Base-by-base conservation (phyloP, 495 filamentous ascomycete species). In the Rusavskia elegans region DNA sequence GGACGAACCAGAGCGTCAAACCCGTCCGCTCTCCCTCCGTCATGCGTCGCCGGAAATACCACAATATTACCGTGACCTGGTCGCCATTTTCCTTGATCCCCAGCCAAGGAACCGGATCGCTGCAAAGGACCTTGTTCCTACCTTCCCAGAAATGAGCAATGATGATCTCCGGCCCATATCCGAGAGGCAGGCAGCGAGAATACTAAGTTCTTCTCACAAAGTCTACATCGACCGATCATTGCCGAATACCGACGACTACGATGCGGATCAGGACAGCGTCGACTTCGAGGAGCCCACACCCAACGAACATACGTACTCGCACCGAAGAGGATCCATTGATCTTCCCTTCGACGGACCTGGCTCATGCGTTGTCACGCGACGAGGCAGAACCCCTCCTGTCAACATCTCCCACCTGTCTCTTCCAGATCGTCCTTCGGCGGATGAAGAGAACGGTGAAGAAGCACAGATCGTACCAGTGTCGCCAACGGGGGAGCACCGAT, bases 1-100 rank as follows among this genome's bases (percentile, higher is more conserved):
- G 38, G 92, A 96, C 58, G 92, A 98, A 58, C 92, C 92, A 5
- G 92, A 98, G 63, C 72, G 78, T 17, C 77, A 83, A 48, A 75
- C 71, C 40, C 78, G 86, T n/a, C 92, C 92, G 1, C 65, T 97
- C 53, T 59, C 64, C 16, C 25, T 57, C 35, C 60, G 77, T 36
- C 58, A 67, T 19, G 58, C 63, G 1, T 51, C 56, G 41, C 68
- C 74, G 17, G 55, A 67, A 8, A 67, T 83, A 5, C 80, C 81
- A 2, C 66, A 72, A 19, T 83, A 82, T 54, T 83, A 74, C 61
- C 68, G 71, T 54, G 68, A 72, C 27, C 52, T 83, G 16, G 77
- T 81, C n/a, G 66, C 70, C 17, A 71, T 72, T 46, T 83, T 80
- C 56, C 65, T 84, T 23, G 75, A 68, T 52, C 68, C 72, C 27